These are phyloP conservation scores for Dichomitus squalens DNA, from an alignment of 1,284 basidiomycete genomes.

Conservation along the genomic window DNA sequence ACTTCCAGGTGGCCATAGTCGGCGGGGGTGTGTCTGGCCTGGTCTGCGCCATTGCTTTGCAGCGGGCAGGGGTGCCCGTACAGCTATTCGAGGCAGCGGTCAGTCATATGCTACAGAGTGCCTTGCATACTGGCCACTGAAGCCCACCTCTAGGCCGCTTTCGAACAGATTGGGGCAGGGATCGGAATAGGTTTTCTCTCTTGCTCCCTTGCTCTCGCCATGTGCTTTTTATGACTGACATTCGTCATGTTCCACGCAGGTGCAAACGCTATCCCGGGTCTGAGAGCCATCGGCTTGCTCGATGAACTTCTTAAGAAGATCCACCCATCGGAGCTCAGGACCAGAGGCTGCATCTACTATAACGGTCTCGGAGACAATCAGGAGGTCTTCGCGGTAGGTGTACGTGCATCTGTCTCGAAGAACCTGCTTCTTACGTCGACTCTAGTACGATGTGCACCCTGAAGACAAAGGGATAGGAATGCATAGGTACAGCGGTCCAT, in stretches of 20 bases:
- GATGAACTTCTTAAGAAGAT: constrained; percentile 44
- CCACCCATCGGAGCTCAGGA: constrained; percentile 37
- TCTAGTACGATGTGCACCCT: constrained; percentile 13
- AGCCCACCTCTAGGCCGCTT: background rate
- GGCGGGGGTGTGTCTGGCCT: constrained; percentile 58
- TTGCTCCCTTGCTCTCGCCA: no score
- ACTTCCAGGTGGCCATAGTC: constrained; percentile 50
- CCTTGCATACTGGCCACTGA: background rate
- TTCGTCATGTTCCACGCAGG: constrained; percentile 36
- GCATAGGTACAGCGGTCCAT: constrained; percentile 26
- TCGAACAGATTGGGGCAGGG: constrained; percentile 10
- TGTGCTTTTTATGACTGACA: background rate
- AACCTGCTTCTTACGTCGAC: background rate
- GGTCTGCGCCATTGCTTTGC: constrained; percentile 47
- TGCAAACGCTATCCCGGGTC: constrained; percentile 49
- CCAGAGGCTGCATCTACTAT: constrained; percentile 42
- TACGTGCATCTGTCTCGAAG: no score
- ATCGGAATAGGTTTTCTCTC: constrained; percentile 11
- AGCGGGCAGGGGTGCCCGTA: constrained; percentile 45
- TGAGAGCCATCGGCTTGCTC: constrained; percentile 47
- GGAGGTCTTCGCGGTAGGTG: constrained; percentile 48
- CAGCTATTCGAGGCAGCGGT: constrained; percentile 40
- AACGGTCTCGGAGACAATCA: constrained; percentile 46
- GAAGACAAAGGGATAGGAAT: constrained; percentile 36
- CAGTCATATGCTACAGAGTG: background rate